These are phyloP conservation scores for Gamarada debralockiae DNA, from an alignment of 495 filamentous ascomycete genomes.

Conservation along the genomic window DNA sequence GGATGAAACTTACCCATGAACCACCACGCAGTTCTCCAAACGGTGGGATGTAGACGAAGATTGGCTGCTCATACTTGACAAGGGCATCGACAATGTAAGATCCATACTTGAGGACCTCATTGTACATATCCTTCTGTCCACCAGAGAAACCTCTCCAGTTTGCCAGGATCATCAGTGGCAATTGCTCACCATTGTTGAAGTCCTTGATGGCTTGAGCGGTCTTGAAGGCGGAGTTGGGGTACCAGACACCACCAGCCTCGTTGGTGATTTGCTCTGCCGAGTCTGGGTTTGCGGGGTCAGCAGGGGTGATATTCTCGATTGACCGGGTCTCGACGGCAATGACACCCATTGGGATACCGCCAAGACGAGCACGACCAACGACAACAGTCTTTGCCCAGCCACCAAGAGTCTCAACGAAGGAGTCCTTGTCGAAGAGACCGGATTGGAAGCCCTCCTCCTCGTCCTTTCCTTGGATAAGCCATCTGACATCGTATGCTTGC, in stretches of 20 bases:
- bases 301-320: conserved; percentile 93
- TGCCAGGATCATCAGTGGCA: conserved; percentile 97
- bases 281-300: conserved; percentile 98
- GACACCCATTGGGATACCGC: conserved; percentile 97
- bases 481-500: conserved; percentile 89
- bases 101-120: conserved; percentile 98
- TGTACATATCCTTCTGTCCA: conserved; percentile 99
- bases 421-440: conserved; percentile 93
- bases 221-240: conserved; percentile 99
- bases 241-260: conserved; percentile 98
- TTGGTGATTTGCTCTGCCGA: conserved; percentile 90
- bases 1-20: conserved; percentile 67
- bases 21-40: conserved; percentile 96
- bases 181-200: conserved; percentile 98
- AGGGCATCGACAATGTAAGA: conserved; percentile 98
- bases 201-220: conserved; percentile 97
- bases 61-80: conserved; percentile 96
- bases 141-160: conserved; percentile 99
- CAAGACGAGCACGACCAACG: conserved; percentile 92
- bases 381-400: conserved; percentile 97
- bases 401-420: conserved; percentile 93
- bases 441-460: conserved; percentile 80
- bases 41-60: conserved; percentile 98
- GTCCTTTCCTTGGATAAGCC: conserved; percentile 87
- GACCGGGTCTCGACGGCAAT: conserved; percentile 95